Evolutionary conservation across 192 early-diverging fungal species (phyloP), one percentile per base, ranked within the genome.

Genomic region (Linnemannia elongata): DNA sequence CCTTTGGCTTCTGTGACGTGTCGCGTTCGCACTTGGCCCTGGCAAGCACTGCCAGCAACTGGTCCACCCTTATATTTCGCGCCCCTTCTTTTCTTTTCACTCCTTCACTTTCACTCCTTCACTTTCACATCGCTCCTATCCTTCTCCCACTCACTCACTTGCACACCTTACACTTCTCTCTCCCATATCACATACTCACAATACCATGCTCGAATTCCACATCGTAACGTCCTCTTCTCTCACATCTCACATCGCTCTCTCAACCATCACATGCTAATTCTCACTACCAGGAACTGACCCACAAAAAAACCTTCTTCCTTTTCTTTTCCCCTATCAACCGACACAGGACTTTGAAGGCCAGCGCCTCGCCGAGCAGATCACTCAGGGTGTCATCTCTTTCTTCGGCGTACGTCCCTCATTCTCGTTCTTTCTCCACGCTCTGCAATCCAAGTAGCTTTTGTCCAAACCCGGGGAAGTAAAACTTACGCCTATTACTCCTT

Each of bases 301-400:
- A 3, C 72, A 27, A 33, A 27, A 36, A 24, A n/a, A 27, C 24
- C 33, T 30, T 66, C 57, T 80, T 15, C 35, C 70, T 2, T 33
- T 42, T 8, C 47, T n/a, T 24, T 39, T 36, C 27, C n/a, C 18
- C 22, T 70, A 39, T 42, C 18, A 72, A 45, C 39, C 18, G 12
- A 3, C 42, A 38, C 63, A 87, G 85, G 85, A 87, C 72, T 87
- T 87, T 74, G 35, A 81, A 38, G 85, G 85, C 68, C 85, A 87
- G 72, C 54, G 41, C 60, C 75, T 72, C 18, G 80, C 85, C 22
- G 85, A 87, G 57, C 75, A 81, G 72, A 75, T 87, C 76, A 87
- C 80, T 3, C 85, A 87, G 36, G 79, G 70, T 7, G 38, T 81
- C 85, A 78, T 87, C 85, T 81, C 79, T 6, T 72, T 72, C 35